Evolutionary conservation across 2,329 filamentous ascomycete species (phyloP), one percentile per base, ranked within the genome.

Genomic region (Raffaelea albimanens): DNA sequence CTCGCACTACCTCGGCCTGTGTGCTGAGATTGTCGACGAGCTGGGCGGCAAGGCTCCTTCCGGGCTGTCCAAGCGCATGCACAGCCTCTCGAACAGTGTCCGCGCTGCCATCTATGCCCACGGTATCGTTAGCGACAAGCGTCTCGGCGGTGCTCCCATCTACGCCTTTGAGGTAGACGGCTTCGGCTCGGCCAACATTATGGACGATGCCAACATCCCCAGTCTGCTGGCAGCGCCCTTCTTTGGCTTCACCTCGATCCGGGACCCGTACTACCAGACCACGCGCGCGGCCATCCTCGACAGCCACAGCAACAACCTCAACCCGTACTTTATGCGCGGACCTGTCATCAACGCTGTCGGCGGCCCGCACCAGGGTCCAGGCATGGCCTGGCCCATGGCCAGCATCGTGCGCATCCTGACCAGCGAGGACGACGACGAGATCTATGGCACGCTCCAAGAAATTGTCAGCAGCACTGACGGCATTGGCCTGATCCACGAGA

Each of bases 301-400:
- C 22, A 14, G n/a, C n/a, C 2, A 11, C 29, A n/a, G n/a, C 43
- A 16, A 72, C 31, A 76, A 77, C 50, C 77, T 76, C 0, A 93
- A 94, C 57, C 86, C 87, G 46, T 75, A 90, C 29, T 94, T 70
- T 50, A 73, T 75, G 65, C 67, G 66, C 19, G 75, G 75, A 0
- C 71, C 72, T 3, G 67, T 74, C 16, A 62, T 78, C 52, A 74
- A 68, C 52, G 68, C 69, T 23, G 68, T 72, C 1, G 75, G 75
- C 13, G 73, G 74, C 0, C 73, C 73, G 21, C 74, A 78, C 54
- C 62, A 69, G 9, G 71, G 73, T 0, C 75, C 88, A 2, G 75
- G 82, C 50, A 82, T 83, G 59, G 87, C 86, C 16, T 95, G 89
- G 89, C 88, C 89, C 1, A 94, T 95, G 87, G 85, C 80, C 41